Evolutionary conservation across 306 rosid genomes (phyloP).

Genomic region (Sesbania bispinosa): DNA sequence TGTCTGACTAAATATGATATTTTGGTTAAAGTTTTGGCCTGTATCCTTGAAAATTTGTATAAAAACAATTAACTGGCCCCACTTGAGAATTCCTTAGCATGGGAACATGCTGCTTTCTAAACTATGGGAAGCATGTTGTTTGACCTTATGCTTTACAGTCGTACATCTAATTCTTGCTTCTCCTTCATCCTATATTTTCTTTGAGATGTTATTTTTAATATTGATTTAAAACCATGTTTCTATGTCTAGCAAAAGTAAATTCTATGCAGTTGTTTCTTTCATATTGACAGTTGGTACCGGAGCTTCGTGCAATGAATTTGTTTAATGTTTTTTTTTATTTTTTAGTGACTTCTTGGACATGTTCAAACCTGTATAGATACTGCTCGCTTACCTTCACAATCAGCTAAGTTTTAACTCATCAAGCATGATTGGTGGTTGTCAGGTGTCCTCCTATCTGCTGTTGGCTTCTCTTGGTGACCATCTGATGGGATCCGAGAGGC

Average conservation of each 20-base stretch:
- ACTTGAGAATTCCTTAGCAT: background rate
- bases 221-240: background rate
- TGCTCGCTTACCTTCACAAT: background rate
- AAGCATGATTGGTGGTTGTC: background rate
- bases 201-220: background rate
- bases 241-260: no score
- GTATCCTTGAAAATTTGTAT: background rate
- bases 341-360: background rate
- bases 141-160: background rate
- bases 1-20: background rate
- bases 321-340: background rate
- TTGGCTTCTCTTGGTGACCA: no score
- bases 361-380: background rate
- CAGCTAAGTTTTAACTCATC: background rate
- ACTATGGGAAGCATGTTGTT: background rate
- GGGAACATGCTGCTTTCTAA: background rate
- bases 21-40: background rate
- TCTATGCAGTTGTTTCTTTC: background rate
- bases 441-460: background rate
- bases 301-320: background rate
- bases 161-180: background rate
- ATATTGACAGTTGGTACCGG: background rate
- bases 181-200: no score
- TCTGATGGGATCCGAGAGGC: no score
- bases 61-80: background rate